Evolutionary conservation across 305 asterid genomes (phyloP).

Genomic region (Fraxinus platypoda): DNA sequence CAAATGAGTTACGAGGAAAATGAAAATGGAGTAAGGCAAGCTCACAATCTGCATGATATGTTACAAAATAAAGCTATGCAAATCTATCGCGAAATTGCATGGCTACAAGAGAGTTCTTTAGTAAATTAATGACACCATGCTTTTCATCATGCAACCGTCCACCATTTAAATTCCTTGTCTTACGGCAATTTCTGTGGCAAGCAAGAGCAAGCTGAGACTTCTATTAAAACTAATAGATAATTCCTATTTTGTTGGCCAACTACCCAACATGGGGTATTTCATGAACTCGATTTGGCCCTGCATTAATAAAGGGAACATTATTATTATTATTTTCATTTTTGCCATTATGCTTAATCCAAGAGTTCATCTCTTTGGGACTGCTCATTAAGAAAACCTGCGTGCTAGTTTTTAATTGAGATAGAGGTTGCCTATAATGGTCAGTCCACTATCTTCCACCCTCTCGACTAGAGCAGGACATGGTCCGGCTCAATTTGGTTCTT

Average conservation of each 20-base stretch:
- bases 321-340: not conserved
- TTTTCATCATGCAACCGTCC: slow-evolving; percentile 38
- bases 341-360: not conserved
- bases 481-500: not conserved
- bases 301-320: not conserved
- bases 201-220: slow-evolving; percentile 29
- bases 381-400: not conserved
- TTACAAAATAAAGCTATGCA: slow-evolving; percentile 41
- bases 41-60: slow-evolving; percentile 61
- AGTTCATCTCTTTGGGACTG: not conserved
- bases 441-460: not conserved
- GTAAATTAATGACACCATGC: slow-evolving; percentile 48
- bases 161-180: slow-evolving; percentile 27
- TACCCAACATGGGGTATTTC: slow-evolving; percentile 17
- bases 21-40: not conserved
- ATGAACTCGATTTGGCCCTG: not conserved
- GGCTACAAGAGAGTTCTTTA: slow-evolving; percentile 21
- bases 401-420: not conserved
- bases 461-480: not conserved
- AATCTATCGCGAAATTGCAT: slow-evolving; percentile 54
- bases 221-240: slow-evolving; percentile 12
- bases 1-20: slow-evolving; percentile 19
- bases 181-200: slow-evolving; percentile 51
- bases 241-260: slow-evolving; percentile 43
- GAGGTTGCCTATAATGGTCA: not conserved